phyloP scores from a whole-genome alignment of 1,284 basidiomycete species.

The Marasmius oreades region DNA sequence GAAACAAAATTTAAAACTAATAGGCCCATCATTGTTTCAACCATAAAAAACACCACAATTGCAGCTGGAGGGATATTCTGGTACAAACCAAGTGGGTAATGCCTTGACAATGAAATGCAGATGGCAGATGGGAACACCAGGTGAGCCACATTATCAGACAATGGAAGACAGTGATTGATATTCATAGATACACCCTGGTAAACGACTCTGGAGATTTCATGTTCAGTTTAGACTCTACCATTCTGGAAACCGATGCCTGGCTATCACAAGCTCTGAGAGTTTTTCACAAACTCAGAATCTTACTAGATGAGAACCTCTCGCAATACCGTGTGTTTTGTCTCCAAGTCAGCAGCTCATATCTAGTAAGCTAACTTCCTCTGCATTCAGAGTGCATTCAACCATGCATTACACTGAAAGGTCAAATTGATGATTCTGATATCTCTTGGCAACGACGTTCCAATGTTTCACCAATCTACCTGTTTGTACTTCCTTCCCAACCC shows the following conservation, averaged over 20 bases:
- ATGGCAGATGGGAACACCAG: too few relatives aligned
- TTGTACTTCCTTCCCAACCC: not conserved
- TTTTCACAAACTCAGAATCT: not conserved
- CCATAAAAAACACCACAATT: too few relatives aligned
- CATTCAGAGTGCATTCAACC: not conserved
- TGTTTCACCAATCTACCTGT: not conserved
- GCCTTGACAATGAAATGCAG: too few relatives aligned
- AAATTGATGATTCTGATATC: not conserved
- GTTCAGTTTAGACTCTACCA: too few relatives aligned
- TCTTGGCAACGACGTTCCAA: not conserved
- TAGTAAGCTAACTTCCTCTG: not conserved
- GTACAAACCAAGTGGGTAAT: too few relatives aligned
- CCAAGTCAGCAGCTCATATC: not conserved
- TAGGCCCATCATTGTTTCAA: too few relatives aligned
- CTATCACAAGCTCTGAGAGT: not conserved
- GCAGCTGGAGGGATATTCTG: too few relatives aligned
- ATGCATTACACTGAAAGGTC: not conserved
- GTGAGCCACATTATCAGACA: too few relatives aligned
- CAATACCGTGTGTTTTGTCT: not conserved
- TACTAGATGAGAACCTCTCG: not conserved
- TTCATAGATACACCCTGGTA: too few relatives aligned
- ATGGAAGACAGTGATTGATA: too few relatives aligned
- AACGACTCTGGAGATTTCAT: too few relatives aligned
- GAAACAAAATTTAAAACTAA: too few relatives aligned
- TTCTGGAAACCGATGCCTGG: not conserved